A percentile compares a stretch with the other conserved stretches of the same genome.
Conservation (phyloP, 2,329 filamentous ascomycete genomes). For the Pseudopithomyces chartarum region DNA sequence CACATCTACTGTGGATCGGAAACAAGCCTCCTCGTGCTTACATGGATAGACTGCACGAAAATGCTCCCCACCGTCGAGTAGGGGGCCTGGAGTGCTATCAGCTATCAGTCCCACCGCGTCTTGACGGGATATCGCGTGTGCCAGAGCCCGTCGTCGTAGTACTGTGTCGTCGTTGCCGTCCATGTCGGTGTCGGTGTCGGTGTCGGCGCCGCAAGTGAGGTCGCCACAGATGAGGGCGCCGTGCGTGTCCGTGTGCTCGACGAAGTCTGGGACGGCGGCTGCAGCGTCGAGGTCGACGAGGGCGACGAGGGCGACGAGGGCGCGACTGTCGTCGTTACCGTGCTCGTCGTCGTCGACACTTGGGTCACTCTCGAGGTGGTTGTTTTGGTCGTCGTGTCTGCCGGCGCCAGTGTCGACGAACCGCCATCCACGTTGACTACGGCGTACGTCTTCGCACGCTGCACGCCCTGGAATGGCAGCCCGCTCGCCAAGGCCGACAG, state of each 20-base stretch:
- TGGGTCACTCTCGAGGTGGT: slow-evolving; percentile 4
- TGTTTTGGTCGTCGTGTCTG: slow-evolving; percentile 27
- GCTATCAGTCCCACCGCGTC: slow-evolving; percentile 13
- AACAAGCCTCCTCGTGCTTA: no score
- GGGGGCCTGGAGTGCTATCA: no score
- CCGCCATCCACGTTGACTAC: slow-evolving; percentile 49
- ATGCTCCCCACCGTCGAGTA: no score
- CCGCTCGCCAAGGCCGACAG: slow-evolving; percentile 27
- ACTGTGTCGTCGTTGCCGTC: slow-evolving; percentile 34
- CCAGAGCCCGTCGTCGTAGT: slow-evolving; percentile 54
- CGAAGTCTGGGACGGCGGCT: not conserved
- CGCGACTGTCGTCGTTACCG: slow-evolving; percentile 27
- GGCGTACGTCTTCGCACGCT: slow-evolving; percentile 40
- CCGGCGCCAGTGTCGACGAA: slow-evolving; percentile 24
- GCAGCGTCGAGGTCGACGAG: not conserved
- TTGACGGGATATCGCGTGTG: slow-evolving; percentile 50
- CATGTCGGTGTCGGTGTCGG: slow-evolving; percentile 19
- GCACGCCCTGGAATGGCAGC: slow-evolving; percentile 32
- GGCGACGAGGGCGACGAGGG: slow-evolving; percentile 8
- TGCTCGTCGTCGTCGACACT: slow-evolving; percentile 28
- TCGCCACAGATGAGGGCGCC: slow-evolving; percentile 32
- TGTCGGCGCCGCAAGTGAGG: no score
- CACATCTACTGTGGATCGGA: no score
- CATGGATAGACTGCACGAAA: no score
- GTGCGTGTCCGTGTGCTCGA: slow-evolving; percentile 4